Evolutionary conservation across 495 filamentous ascomycete species (phyloP).

Genomic region (Aspergillus egyptiacus): DNA sequence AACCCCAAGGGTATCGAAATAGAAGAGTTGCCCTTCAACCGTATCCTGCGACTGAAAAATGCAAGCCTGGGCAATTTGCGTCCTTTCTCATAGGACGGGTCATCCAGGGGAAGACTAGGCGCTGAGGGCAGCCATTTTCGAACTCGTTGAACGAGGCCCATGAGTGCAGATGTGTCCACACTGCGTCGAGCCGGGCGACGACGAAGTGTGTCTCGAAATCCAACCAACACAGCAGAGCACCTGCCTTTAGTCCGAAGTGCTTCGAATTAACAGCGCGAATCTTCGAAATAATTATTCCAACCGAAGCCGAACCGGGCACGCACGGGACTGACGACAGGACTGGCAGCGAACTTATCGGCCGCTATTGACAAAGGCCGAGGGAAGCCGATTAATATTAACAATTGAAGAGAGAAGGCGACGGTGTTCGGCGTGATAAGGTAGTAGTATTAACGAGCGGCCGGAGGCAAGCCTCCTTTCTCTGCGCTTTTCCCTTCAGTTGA

Average conservation of each 20-base stretch:
- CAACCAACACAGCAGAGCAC: slow-evolving; percentile 20
- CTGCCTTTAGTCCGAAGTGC: slow-evolving; percentile 11
- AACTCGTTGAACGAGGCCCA: slow-evolving; percentile 61
- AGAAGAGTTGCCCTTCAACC: slow-evolving; percentile 88
- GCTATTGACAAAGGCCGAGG: background rate
- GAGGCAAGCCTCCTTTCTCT: slow-evolving; percentile 47
- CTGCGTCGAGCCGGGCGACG: slow-evolving; percentile 24
- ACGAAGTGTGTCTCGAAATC: slow-evolving; percentile 19
- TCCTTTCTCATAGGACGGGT: slow-evolving; percentile 50
- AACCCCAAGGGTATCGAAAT: slow-evolving; percentile 91
- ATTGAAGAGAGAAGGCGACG: slow-evolving; percentile 5
- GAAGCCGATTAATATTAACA: slow-evolving; percentile 3
- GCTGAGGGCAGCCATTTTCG: slow-evolving; percentile 58
- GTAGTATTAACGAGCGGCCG: slow-evolving; percentile 46
- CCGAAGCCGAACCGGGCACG: slow-evolving; percentile 12
- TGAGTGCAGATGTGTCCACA: slow-evolving; percentile 31
- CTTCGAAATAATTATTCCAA: background rate
- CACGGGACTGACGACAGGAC: slow-evolving; percentile 4
- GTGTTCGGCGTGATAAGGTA: slow-evolving; percentile 11
- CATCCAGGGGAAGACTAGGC: slow-evolving; percentile 54
- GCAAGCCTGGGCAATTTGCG: slow-evolving; percentile 56
- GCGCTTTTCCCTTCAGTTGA: slow-evolving; percentile 31
- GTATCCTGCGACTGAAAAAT: slow-evolving; percentile 82
- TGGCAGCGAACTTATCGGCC: background rate
- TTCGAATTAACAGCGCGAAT: background rate